phyloP scores from a whole-genome alignment of 2,329 filamentous ascomycete species.

The Dothidotthia symphoricarpi region DNA sequence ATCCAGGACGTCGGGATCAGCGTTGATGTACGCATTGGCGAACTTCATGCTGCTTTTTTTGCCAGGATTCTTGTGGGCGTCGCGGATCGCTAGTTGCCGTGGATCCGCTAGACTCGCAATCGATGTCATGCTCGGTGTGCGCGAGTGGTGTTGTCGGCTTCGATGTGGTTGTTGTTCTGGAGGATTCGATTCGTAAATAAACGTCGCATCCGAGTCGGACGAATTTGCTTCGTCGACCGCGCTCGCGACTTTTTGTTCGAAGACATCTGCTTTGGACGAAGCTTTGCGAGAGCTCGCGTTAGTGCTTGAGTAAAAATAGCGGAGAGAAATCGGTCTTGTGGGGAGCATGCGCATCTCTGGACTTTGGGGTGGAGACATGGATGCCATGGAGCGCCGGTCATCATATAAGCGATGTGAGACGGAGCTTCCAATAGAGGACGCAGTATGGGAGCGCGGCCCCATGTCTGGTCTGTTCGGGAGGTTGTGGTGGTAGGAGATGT shows the following conservation, averaged over 20 bases:
- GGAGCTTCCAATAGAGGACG: slow-evolving; percentile 33
- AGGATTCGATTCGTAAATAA: slow-evolving; percentile 98
- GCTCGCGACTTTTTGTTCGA: slow-evolving; percentile 93
- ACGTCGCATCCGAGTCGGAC: slow-evolving; percentile 96
- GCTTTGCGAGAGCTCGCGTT: slow-evolving; percentile 53
- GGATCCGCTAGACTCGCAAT: slow-evolving; percentile 65
- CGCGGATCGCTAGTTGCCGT: slow-evolving; percentile 53
- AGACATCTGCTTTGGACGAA: slow-evolving; percentile 95
- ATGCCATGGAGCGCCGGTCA: slow-evolving; percentile 26
- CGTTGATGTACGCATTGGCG: slow-evolving; percentile 68
- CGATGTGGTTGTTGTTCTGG: slow-evolving; percentile 61
- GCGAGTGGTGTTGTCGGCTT: slow-evolving; percentile 75
- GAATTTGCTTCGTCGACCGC: slow-evolving; percentile 95
- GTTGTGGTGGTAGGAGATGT: slow-evolving; percentile 36
- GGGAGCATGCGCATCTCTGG: slow-evolving; percentile 27
- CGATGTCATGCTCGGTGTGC: slow-evolving; percentile 91
- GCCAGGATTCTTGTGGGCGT: slow-evolving; percentile 61
- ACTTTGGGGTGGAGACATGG: slow-evolving; percentile 26
- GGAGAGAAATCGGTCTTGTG: slow-evolving; percentile 23
- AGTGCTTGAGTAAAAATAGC: slow-evolving; percentile 40
- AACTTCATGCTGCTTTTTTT: slow-evolving; percentile 97
- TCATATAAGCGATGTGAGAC: slow-evolving; percentile 34
- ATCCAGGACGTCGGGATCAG: slow-evolving; percentile 48
- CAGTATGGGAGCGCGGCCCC: slow-evolving; percentile 25
- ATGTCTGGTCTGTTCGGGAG: slow-evolving; percentile 26